These are phyloP conservation scores for Arthrinium puccinioides DNA, from an alignment of 2,329 filamentous ascomycete species.

Conservation along the genomic window DNA sequence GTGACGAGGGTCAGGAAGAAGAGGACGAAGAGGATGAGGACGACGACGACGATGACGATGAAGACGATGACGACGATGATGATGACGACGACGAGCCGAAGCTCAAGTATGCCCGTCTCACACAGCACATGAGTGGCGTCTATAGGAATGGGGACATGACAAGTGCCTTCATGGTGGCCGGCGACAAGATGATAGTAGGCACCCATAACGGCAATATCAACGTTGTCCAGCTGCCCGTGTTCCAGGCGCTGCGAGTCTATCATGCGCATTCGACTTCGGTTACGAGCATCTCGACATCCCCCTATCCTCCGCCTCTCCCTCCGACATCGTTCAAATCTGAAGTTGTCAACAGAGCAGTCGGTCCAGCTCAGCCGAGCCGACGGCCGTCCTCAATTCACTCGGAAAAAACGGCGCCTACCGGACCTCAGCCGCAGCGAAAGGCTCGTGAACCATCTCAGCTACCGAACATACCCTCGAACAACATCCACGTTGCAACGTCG, in stretches of 20 bases:
- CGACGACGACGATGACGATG: conserved; percentile 44
- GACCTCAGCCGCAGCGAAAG: conserved; percentile 41
- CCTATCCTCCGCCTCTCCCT: conserved; percentile 62
- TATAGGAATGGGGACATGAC: conserved; percentile 96
- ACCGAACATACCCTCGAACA: conserved; percentile 73
- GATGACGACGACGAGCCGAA: conserved; percentile 91
- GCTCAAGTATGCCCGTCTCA: conserved; percentile 87
- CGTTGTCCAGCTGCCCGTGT: conserved; percentile 73
- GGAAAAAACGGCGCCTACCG: conserved; percentile 35
- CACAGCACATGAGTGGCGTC: conserved; percentile 67
- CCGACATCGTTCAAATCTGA: conserved; percentile 37
- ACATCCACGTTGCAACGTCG: conserved; percentile 87
- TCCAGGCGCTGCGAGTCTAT: conserved; percentile 78
- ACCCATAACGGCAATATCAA: conserved; percentile 98
- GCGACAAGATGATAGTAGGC: conserved; percentile 95
- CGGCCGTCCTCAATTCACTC: conserved; percentile 31
- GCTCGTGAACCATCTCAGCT: conserved; percentile 48
- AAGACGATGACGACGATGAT: conserved; percentile 65
- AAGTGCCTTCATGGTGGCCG: conserved; percentile 80
- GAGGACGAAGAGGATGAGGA: conserved; percentile 38
- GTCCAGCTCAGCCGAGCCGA: conserved; percentile 24
- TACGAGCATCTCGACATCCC: conserved; percentile 84
- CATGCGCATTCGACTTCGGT: conserved; percentile 90
- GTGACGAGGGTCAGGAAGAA: conserved; percentile 7
- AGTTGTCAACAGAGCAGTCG: conserved; percentile 24